Conservation (phyloP, 441 rosid species). For the Flueggea neowawraea region DNA sequence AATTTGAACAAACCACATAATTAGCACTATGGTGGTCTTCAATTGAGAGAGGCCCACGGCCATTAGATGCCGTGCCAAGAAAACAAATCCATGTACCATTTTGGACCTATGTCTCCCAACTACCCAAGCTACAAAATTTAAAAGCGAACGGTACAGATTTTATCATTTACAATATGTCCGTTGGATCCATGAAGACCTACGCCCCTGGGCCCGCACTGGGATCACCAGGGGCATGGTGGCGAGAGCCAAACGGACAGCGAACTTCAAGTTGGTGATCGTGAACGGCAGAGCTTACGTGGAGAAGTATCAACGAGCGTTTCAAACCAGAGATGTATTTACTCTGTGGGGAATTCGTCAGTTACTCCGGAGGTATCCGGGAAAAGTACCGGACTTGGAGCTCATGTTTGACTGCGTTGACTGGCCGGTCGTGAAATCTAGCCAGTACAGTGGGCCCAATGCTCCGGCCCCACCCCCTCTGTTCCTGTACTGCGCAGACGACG, state of each 20-base stretch:
- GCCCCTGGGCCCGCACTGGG: conserved; percentile 62
- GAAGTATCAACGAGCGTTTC: conserved; percentile 34
- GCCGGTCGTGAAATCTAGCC: conserved; percentile 40
- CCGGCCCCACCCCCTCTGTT: conserved; percentile 54
- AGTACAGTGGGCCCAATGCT: conserved; percentile 30
- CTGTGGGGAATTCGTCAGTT: conserved; percentile 70
- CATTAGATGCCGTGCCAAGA: too few species aligned
- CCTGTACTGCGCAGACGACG: conserved; percentile 52
- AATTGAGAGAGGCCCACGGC: too few species aligned
- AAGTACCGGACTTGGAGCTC: conserved; percentile 58
- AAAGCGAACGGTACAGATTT: too few species aligned
- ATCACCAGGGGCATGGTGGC: conserved; percentile 49
- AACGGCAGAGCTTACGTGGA: conserved; percentile 57
- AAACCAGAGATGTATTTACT: conserved; percentile 60
- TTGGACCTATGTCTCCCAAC: too few species aligned
- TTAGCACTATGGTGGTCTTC: too few species aligned
- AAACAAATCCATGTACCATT: too few species aligned
- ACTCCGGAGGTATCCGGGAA: conserved; percentile 54
- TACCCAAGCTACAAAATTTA: too few species aligned
- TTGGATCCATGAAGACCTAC: conserved; percentile 71
- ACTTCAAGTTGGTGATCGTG: conserved; percentile 43
- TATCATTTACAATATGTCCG: too few species aligned
- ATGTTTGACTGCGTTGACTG: conserved; percentile 76
- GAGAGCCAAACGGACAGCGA: conserved; percentile 45
- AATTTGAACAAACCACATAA: too few species aligned